These are phyloP conservation scores for Phaeomoniella chlamydospora DNA, from an alignment of 2,329 filamentous ascomycete species.

Conservation along the genomic window DNA sequence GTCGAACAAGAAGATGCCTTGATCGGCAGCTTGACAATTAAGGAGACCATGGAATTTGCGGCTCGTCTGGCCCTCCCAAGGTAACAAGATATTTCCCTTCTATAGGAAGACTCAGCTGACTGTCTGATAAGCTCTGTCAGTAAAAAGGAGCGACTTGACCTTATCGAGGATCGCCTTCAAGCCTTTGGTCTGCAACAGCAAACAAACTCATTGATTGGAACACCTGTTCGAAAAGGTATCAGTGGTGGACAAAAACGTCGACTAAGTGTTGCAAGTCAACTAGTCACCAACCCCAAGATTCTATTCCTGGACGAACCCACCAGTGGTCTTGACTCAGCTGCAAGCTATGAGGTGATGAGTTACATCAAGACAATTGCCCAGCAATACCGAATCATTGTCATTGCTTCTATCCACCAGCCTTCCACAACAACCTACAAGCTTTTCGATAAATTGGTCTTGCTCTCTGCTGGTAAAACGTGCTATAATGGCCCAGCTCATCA, in stretches of 20 bases:
- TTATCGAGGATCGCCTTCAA: constrained; percentile 52
- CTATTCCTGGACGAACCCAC: constrained; percentile 77
- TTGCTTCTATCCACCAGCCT: constrained; percentile 76
- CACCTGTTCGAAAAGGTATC: constrained; percentile 68
- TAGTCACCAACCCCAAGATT: constrained; percentile 68
- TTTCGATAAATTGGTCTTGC: constrained; percentile 64
- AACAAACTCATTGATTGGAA: constrained; percentile 60
- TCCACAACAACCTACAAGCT: constrained; percentile 65
- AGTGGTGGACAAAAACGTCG: constrained; percentile 75
- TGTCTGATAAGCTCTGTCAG: constrained; percentile 32
- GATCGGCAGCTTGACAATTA: constrained; percentile 65
- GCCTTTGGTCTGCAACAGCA: constrained; percentile 62
- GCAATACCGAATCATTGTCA: constrained; percentile 49
- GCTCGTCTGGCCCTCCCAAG: constrained; percentile 49
- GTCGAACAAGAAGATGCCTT: constrained; percentile 83
- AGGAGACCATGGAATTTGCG: constrained; percentile 66
- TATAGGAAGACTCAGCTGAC: constrained; percentile 11
- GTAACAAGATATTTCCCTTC: constrained; percentile 26
- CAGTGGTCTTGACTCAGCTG: constrained; percentile 65
- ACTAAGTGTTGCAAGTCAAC: constrained; percentile 65
- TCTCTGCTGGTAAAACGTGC: constrained; percentile 55
- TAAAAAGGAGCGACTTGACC: constrained; percentile 43
- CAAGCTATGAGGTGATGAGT: constrained; percentile 60
- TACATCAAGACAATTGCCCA: constrained; percentile 55
- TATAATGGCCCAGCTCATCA: constrained; percentile 55